Evolutionary conservation across 495 filamentous ascomycete species (phyloP), one percentile per base, ranked within the genome.

Genomic region (Talaromyces adpressus): DNA sequence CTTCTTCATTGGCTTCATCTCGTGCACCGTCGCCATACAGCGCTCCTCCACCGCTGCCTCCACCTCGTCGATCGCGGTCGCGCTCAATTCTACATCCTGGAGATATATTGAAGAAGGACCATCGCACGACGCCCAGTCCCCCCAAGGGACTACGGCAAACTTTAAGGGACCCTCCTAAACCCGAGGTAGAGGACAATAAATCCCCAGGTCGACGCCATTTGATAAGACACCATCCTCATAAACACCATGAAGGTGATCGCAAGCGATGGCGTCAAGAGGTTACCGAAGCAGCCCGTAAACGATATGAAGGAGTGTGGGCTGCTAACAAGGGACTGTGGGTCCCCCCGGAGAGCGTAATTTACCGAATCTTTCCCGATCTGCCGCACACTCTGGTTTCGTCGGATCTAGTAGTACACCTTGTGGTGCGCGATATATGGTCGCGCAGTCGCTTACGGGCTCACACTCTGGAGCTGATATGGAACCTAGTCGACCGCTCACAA

Each of bases 231-330:
- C 87, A 89, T 65, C 87, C 85, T 1, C 85, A 98, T 72, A 91
- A 93, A 66, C 92, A 97, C 71, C 87, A 90, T 68, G 93, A 98
- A 73, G 93, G 92, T 3, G 83, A 90, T 45, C 85, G 92, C 22
- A 90, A 87, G 69, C 83, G 90, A n/a, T 97, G 92, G 91, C 81
- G 88, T 32, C 87, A 90, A 63, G 81, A 85, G 61, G 81, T 98
- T 45, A 90, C 89, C 0, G 84, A 89, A 63, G 75, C 85, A 8
- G 91, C 97, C 69, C 82, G 92, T 41, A 91, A 90, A 68, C 81
- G 93, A n/a, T 98, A 98, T 69, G 94, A 98, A 75, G 95, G 92
- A 4, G 88, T 98, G 3, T 98, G 92, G 92, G 94, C 95, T 25
- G 92, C 91, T 18, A 98, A 98, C 69, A 85, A 85, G 63, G 93